phyloP scores from a whole-genome alignment of 805 yeast species.

The Tetrapisispora arboricola region DNA sequence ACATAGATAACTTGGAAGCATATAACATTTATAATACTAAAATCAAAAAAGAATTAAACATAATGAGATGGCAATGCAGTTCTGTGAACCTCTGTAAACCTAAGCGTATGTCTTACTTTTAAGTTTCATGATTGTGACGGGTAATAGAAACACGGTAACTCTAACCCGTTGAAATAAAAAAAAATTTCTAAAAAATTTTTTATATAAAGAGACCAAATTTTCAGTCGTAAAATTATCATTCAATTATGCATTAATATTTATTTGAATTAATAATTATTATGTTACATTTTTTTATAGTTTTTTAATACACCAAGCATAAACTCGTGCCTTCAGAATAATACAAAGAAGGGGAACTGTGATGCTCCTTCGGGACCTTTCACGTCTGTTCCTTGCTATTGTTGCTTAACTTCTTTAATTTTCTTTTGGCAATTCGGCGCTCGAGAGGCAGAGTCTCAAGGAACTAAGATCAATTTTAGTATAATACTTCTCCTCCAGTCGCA shows the following conservation, averaged over 20 bases:
- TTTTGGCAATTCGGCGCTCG: slow-evolving; percentile 62
- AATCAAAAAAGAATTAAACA: too few relatives aligned
- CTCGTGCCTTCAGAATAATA: slow-evolving; percentile 18
- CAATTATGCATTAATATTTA: background rate
- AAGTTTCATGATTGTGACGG: too few relatives aligned
- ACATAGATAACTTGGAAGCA: too few relatives aligned
- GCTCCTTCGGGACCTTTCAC: slow-evolving; percentile 16
- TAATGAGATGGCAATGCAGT: too few relatives aligned
- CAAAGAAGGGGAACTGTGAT: slow-evolving; percentile 18
- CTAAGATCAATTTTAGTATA: slow-evolving; percentile 6
- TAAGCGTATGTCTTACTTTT: too few relatives aligned
- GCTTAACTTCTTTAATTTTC: slow-evolving; percentile 22
- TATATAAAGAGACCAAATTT: background rate
- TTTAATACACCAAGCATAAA: slow-evolving; percentile 14
- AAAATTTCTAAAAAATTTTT: too few relatives aligned
- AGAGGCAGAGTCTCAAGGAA: slow-evolving; percentile 42
- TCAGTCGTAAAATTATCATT: too few relatives aligned
- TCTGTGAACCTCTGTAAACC: too few relatives aligned
- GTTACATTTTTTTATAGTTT: background rate
- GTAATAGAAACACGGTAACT: too few relatives aligned
- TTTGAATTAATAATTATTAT: background rate
- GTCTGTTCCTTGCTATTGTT: slow-evolving; percentile 24
- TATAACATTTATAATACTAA: too few relatives aligned
- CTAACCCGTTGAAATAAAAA: too few relatives aligned
- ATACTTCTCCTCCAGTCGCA: slow-evolving; percentile 29